Evolutionary conservation across 2,329 filamentous ascomycete species (phyloP), one percentile per base, ranked within the genome.

Genomic region (Colletotrichum somersetense): DNA sequence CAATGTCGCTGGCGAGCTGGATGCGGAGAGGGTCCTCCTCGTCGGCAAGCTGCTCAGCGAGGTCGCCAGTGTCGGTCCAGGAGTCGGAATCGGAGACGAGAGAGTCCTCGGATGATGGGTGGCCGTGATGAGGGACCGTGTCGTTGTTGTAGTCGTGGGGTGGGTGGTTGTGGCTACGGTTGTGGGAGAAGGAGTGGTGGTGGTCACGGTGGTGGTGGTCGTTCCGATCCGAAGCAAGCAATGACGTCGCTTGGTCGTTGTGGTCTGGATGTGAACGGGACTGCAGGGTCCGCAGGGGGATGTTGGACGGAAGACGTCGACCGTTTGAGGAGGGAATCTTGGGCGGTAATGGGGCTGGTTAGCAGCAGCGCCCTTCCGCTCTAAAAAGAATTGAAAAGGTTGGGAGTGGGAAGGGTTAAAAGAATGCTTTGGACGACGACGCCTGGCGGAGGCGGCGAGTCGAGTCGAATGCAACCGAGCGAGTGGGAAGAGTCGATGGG

Each of bases 61-160:
- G 90, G 83, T 98, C 96, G 79, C 95, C 96, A 56, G 96, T 97
- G 82, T 98, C 95, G 80, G 93, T 95, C 95, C 94, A 98, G 77
- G 93, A 90, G 52, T 63, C 61, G 71, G 91, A 94, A 74, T 85
- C 84, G 82, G 93, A 93, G 78, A 86, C 87, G 65, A 58, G n/a
- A 78, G 87, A 88, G 78, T 83, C 83, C 76, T 81, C 82, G 76
- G 79, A 82, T 65, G 88, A 89, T 68, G 67, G 70, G 76, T 85
- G 88, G 80, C 81, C 81, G 76, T 83, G 81, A 79, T 82, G 81
- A 75, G 86, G 88, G 81, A 81, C 79, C 74, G 83, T 80, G 77
- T 81, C 83, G 78, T 80, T 80, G 78, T 79, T 73, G 75, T 77
- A 75, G 76, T 77, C 73, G 72, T 75, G 76, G 67, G 76, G 89